phyloP scores from a whole-genome alignment of 179 eudicot genomes.

The Camellia oleifera region DNA sequence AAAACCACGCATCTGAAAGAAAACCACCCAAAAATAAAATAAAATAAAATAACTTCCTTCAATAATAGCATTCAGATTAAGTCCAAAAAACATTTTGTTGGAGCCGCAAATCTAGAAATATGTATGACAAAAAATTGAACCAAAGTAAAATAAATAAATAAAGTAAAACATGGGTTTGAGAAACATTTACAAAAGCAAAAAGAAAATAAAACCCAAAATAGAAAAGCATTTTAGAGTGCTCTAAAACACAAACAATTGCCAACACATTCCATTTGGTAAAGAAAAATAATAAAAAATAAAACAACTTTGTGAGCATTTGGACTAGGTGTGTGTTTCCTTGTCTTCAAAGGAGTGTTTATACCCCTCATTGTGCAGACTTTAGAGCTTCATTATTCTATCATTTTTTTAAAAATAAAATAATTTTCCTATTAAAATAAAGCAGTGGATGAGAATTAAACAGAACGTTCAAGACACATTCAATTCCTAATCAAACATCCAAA shows the following conservation, averaged over 20 bases:
- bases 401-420: too few relatives aligned
- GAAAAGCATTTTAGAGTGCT: neutral
- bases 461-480: neutral
- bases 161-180: neutral
- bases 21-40: neutral
- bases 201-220: neutral
- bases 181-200: neutral
- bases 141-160: neutral
- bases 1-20: conserved; percentile 67
- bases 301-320: too few relatives aligned
- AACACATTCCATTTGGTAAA: neutral
- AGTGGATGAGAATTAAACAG: neutral
- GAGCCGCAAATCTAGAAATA: neutral
- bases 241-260: neutral
- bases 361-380: too few relatives aligned
- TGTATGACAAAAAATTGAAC: neutral
- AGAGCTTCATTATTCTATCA: too few relatives aligned
- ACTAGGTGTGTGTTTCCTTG: too few relatives aligned
- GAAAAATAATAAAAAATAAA: too few relatives aligned
- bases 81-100: neutral
- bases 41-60: neutral
- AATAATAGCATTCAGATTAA: conserved; percentile 1
- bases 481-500: neutral
- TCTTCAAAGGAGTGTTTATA: too few relatives aligned
- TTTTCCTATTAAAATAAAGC: neutral